phyloP scores from a whole-genome alignment of 176 grass and related monocot species.

The Bothriochloa decipiens region DNA sequence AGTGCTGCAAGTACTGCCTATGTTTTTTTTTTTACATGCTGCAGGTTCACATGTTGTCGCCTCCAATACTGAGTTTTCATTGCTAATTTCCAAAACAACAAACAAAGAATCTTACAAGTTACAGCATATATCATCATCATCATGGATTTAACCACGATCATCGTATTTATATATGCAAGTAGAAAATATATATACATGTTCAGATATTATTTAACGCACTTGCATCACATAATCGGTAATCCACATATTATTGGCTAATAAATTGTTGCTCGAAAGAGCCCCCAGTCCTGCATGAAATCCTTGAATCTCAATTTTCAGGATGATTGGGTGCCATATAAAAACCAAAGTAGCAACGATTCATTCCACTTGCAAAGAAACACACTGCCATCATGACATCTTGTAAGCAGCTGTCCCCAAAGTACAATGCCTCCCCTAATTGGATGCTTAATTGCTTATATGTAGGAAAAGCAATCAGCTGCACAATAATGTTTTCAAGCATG shows the following conservation, averaged over 20 bases:
- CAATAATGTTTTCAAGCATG: slow-evolving; percentile 40
- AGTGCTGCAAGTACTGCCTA: slow-evolving; percentile 4
- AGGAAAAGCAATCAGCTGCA: slow-evolving; percentile 12
- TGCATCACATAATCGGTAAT: background rate
- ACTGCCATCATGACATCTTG: background rate
- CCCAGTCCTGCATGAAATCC: background rate
- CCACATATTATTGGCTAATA: background rate
- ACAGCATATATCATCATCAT: background rate
- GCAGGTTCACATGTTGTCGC: background rate
- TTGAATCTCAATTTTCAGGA: background rate
- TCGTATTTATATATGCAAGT: background rate
- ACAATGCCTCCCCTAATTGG: slow-evolving; percentile 13
- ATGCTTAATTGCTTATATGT: background rate
- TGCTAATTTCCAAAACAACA: background rate
- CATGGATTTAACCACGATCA: too few relatives aligned
- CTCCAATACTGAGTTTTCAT: background rate
- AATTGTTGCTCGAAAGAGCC: background rate
- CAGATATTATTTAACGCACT: background rate
- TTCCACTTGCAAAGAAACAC: slow-evolving; percentile 38
- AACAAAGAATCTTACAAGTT: background rate
- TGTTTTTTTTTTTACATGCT: background rate
- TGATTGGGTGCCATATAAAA: background rate
- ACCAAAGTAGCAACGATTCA: slow-evolving; percentile 14
- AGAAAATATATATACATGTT: background rate
- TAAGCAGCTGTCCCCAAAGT: slow-evolving; percentile 16